Conservation (phyloP, 345 rosid species). For the Lumnitzera littorea region DNA sequence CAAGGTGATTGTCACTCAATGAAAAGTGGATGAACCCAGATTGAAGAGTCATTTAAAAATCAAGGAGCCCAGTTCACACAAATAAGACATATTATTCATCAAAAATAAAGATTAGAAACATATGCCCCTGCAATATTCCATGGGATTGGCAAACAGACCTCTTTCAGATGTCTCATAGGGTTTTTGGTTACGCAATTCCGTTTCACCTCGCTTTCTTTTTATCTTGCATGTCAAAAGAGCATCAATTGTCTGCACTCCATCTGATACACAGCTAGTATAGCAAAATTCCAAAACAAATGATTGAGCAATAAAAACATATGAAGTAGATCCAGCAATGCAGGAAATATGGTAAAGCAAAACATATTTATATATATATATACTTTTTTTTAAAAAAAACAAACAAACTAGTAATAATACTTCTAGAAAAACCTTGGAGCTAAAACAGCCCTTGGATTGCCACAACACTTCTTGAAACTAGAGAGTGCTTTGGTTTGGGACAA, state of each 20-base stretch:
- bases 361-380: background rate
- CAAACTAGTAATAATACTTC: conserved; percentile 6
- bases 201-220: conserved; percentile 41
- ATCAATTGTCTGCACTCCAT: conserved; percentile 73
- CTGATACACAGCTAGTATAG: conserved; percentile 71
- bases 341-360: background rate
- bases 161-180: conserved; percentile 25
- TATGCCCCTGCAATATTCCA: background rate
- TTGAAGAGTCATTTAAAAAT: no score
- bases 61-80: background rate
- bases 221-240: conserved; percentile 70
- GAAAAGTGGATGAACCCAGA: no score
- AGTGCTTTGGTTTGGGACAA: conserved; percentile 64
- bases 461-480: conserved; percentile 53
- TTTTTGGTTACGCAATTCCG: conserved; percentile 21
- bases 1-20: no score
- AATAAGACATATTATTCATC: background rate
- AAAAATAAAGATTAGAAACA: background rate
- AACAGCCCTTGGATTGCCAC: conserved; percentile 71
- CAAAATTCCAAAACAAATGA: conserved; percentile 16
- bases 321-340: background rate
- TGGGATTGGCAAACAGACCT: conserved; percentile 36
- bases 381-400: background rate
- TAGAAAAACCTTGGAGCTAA: conserved; percentile 72
- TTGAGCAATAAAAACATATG: background rate